Base-by-base conservation (phyloP, 768 basidiomycete species). In the Boletus coccyginus region DNA sequence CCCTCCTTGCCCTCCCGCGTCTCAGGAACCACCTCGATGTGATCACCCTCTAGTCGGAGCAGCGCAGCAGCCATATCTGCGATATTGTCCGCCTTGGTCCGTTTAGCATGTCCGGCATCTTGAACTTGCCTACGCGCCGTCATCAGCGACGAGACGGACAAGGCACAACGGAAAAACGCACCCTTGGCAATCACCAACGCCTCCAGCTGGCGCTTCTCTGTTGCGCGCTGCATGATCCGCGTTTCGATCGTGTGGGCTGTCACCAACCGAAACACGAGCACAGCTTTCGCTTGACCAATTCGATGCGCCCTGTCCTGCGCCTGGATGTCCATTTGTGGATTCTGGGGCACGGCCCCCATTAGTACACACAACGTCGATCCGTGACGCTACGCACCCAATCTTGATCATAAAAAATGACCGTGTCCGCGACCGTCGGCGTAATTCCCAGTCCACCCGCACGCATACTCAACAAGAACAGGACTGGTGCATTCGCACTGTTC, bases 401-500 rank as follows among this genome's bases (percentile, higher is more conserved):
- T 46, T 64, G 64, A 50, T 65, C 58, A 39, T 57, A 60, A 27
- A 68, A 64, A 31, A 64, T 58, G 46, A 71, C 70, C n/a, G 70
- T 73, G 13, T 73, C 70, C 9, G 70, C 70, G 2, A 95, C 95
- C 2, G 93, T 96, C 56, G 98, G 74, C 69, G 98, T 98, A 73
- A 98, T 95, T 41, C 96, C 96, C 53, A 99, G 77, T 31, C 97
- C 97, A 60, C 97, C 97, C 9, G 97, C 97, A 43, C 94, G 83
- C 0, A 96, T 97, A 68, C 93, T 95, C 35, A 98, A 32, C 68
- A 93, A 88, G 79, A 95, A 96, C 17, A 95, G 74, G 3, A 76
- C 69, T 3, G 93, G 92, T 0, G 86, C 86, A 56, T 81, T 78
- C 0, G 80, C 79, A 2, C 69, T 71, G 31, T 89, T 76, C 0